phyloP scores from a whole-genome alignment of 257 asterid genomes.

The Marsdenia floribunda region DNA sequence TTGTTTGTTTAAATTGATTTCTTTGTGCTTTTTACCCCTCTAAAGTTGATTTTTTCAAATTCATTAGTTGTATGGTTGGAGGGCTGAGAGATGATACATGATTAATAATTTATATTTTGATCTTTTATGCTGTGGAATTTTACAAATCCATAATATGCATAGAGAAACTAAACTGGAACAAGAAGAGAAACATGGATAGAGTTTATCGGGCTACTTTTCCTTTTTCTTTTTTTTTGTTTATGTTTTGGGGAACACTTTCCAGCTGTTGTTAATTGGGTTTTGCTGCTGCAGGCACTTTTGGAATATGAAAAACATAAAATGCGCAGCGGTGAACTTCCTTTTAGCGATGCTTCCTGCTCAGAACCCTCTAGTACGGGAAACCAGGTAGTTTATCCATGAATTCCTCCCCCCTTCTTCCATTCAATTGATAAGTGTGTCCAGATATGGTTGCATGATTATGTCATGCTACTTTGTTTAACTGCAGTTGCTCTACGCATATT shows the following conservation, averaged over 20 bases:
- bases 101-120: too few species aligned
- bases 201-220: neutral
- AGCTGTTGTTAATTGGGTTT: conserved; percentile 7
- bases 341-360: conserved; percentile 54
- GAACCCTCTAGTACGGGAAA: conserved; percentile 56
- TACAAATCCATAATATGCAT: too few species aligned
- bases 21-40: neutral
- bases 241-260: neutral
- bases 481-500: neutral
- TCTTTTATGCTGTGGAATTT: too few species aligned
- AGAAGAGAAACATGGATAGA: too few species aligned
- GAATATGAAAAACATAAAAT: conserved; percentile 88
- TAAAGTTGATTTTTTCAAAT: neutral
- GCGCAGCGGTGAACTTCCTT: conserved; percentile 88
- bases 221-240: neutral
- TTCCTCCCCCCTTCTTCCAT: neutral
- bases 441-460: neutral
- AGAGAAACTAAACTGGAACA: too few species aligned
- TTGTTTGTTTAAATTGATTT: neutral
- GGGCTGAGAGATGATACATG: neutral
- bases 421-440: neutral
- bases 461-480: neutral
- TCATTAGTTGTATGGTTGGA: neutral
- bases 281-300: conserved; percentile 54
- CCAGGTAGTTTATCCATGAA: conserved; percentile 44